Percentiles rank a stretch among this genome's conserved stretches.
phyloP scores from a whole-genome alignment of 495 filamentous ascomycete species.

The Neurospora sp. region DNA sequence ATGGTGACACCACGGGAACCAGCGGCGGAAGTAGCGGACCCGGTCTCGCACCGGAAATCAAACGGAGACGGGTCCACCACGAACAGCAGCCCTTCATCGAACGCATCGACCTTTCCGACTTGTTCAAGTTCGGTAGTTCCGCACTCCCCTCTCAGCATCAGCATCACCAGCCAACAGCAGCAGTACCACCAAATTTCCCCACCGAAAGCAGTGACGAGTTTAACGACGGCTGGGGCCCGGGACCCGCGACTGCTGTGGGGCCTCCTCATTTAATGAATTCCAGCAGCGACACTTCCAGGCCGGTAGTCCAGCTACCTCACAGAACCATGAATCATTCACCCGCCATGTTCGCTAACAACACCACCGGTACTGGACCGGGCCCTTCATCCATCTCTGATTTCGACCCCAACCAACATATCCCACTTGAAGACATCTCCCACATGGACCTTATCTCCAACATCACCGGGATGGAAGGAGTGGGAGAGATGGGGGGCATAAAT shows the following conservation, averaged over 20 bases:
- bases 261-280: neutral
- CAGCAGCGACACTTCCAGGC: neutral
- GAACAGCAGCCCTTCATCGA: neutral
- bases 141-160: neutral
- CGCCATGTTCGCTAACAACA: neutral
- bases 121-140: neutral
- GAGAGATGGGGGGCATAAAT: neutral
- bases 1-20: neutral
- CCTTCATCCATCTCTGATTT: neutral
- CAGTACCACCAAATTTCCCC: neutral
- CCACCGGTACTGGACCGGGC: too few relatives aligned
- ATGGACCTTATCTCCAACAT: neutral
- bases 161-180: neutral
- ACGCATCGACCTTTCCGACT: neutral
- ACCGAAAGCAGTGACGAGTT: neutral
- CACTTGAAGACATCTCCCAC: neutral
- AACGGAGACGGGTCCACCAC: neutral
- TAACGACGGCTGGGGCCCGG: neutral
- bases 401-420: neutral
- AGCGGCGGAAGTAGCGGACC: neutral
- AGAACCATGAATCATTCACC: neutral
- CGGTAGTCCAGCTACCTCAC: neutral
- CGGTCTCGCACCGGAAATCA: neutral
- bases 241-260: neutral
- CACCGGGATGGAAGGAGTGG: neutral